Percentiles rank a stretch among this genome's conserved stretches.
These are phyloP conservation scores for Circinella minor DNA, from an alignment of 371 early-diverging fungal species.

Conservation along the genomic window DNA sequence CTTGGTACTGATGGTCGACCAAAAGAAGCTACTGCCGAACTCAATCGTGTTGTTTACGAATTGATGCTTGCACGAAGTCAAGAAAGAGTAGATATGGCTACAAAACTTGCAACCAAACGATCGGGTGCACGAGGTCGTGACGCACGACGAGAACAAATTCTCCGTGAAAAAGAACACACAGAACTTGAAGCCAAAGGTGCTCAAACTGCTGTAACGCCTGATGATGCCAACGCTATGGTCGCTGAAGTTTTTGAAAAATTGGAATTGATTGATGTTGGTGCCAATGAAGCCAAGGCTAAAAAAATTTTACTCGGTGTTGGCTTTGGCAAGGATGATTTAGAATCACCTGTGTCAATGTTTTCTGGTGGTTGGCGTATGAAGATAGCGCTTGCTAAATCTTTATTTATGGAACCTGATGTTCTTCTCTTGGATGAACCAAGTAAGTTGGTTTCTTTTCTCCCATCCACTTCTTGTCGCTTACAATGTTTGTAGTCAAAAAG, in stretches of 20 bases:
- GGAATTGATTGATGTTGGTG: constrained; percentile 51
- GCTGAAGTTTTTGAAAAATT: constrained; percentile 54
- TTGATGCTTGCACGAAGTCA: constrained; percentile 38
- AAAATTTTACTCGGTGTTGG: constrained; percentile 68
- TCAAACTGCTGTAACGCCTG: constrained; percentile 44
- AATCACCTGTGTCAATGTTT: constrained; percentile 54
- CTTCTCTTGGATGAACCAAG: constrained; percentile 90
- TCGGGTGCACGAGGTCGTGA: constrained; percentile 81
- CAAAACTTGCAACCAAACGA: constrained; percentile 72
- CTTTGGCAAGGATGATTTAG: constrained; percentile 52
- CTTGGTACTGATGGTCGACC: constrained; percentile 27
- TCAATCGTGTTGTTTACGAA: constrained; percentile 33
- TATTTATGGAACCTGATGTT: constrained; percentile 79
- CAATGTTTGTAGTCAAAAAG: too few species aligned
- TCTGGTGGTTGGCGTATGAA: constrained; percentile 94
- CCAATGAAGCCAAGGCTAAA: constrained; percentile 61
- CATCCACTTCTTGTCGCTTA: too few species aligned
- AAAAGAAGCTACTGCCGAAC: constrained; percentile 18
- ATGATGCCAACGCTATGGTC: constrained; percentile 64
- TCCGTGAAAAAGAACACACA: constrained; percentile 55
- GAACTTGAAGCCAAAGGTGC: constrained; percentile 44
- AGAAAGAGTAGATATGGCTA: constrained; percentile 54
- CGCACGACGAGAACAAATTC: constrained; percentile 65
- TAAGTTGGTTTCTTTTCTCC: background rate
- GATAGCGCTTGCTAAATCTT: constrained; percentile 81